Percentiles rank a stretch among this genome's conserved stretches.
These are phyloP conservation scores for Pestalotiopsis sp. DNA, from an alignment of 2,329 filamentous ascomycete genomes.

Conservation along the genomic window DNA sequence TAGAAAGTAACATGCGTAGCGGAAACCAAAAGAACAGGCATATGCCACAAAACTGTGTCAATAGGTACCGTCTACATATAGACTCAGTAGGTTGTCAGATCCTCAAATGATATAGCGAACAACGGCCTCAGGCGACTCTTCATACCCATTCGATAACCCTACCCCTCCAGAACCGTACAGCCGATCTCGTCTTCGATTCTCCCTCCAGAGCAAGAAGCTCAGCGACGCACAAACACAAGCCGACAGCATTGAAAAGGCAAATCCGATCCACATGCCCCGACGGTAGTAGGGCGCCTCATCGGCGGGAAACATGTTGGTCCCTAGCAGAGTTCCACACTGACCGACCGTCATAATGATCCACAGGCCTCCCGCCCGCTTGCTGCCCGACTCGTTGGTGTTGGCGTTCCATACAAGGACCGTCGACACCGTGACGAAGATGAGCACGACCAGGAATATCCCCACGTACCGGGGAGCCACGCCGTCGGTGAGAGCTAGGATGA, in stretches of 20 bases:
- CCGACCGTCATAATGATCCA: constrained; percentile 3
- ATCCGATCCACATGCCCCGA: neutral
- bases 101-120: neutral
- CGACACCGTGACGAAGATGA: neutral
- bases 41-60: too few species aligned
- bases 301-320: neutral
- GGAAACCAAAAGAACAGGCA: too few species aligned
- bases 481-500: neutral
- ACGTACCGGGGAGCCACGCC: neutral
- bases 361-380: neutral
- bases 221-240: neutral
- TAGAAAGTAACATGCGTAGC: too few species aligned
- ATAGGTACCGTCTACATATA: too few species aligned
- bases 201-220: neutral
- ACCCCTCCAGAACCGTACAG: neutral
- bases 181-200: neutral
- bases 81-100: neutral
- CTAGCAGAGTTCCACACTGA: neutral
- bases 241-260: neutral
- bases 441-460: neutral
- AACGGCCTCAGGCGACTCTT: neutral
- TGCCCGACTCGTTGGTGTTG: neutral
- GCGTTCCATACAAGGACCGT: neutral
- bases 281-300: neutral
- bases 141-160: neutral